These are phyloP conservation scores for Pseudogymnoascus sp. DNA, from an alignment of 2,329 filamentous ascomycete species.

Conservation along the genomic window DNA sequence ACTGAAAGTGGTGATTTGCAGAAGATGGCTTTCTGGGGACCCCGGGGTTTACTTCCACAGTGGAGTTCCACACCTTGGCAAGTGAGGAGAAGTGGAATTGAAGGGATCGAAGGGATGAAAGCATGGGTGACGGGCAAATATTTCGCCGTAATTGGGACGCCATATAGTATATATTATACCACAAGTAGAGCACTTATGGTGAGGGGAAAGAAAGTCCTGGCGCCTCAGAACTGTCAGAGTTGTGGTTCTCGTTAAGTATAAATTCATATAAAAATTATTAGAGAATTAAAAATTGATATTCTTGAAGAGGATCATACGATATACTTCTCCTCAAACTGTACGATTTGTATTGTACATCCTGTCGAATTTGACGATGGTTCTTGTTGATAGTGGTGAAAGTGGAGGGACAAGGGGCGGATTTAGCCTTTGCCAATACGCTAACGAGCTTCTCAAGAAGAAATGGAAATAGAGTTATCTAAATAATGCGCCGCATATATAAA, in stretches of 20 bases:
- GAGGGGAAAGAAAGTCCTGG: background rate
- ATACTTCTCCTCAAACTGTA: background rate
- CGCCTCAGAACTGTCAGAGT: background rate
- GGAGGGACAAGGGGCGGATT: background rate
- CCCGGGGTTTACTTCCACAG: background rate
- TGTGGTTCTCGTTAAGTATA: background rate
- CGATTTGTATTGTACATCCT: background rate
- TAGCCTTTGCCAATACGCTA: background rate
- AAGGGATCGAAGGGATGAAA: background rate
- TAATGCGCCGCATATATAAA: background rate
- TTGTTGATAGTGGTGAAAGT: background rate
- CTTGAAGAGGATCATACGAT: background rate
- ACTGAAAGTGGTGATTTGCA: background rate
- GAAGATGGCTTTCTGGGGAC: background rate
- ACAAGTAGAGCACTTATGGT: background rate
- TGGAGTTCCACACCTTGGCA: background rate
- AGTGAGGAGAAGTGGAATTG: background rate
- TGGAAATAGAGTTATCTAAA: background rate
- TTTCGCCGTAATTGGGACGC: constrained; percentile 1
- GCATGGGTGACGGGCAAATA: background rate
- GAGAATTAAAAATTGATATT: background rate
- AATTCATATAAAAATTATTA: background rate
- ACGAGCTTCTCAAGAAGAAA: background rate
- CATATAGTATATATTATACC: background rate
- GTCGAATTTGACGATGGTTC: background rate